Percentiles rank a stretch among this genome's conserved stretches.
Conservation (phyloP, 345 rosid genomes). For the Rhodamnia rubescens region DNA sequence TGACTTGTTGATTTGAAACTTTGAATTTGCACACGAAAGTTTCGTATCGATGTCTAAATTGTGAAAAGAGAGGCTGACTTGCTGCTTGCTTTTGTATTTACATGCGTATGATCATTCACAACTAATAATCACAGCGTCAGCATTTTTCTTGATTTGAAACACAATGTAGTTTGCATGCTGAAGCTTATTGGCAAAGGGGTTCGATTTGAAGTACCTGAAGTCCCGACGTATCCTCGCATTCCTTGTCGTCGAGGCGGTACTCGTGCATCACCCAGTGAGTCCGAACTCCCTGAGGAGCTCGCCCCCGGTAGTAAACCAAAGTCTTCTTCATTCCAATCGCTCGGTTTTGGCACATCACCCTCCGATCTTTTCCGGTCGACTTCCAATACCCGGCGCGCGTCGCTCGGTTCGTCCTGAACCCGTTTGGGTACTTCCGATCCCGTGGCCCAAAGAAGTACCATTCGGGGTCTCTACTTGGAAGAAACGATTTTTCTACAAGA, state of each 20-base stretch:
- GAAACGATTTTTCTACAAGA: constrained; percentile 61
- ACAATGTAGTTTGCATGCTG: neutral
- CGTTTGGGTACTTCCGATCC: constrained; percentile 85
- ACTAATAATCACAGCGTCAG: neutral
- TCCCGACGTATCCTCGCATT: constrained; percentile 56
- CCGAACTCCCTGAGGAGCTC: constrained; percentile 91
- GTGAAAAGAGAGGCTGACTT: no score
- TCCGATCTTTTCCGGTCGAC: constrained; percentile 81
- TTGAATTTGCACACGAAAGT: neutral
- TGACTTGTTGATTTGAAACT: neutral
- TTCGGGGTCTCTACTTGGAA: constrained; percentile 90
- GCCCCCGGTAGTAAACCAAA: constrained; percentile 76
- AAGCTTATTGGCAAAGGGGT: neutral
- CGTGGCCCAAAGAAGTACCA: constrained; percentile 97
- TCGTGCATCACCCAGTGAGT: constrained; percentile 99
- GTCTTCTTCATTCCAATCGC: constrained; percentile 97
- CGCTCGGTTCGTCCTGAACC: constrained; percentile 88
- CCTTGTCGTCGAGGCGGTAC: constrained; percentile 83
- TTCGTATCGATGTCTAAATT: neutral
- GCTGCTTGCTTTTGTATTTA: neutral
- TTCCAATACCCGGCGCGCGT: constrained; percentile 94
- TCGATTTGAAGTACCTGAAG: constrained; percentile 51
- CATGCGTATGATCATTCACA: neutral
- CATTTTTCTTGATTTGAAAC: neutral
- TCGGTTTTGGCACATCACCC: constrained; percentile 53